phyloP scores from a whole-genome alignment of 306 rosid species.

The Lablab purpureus region DNA sequence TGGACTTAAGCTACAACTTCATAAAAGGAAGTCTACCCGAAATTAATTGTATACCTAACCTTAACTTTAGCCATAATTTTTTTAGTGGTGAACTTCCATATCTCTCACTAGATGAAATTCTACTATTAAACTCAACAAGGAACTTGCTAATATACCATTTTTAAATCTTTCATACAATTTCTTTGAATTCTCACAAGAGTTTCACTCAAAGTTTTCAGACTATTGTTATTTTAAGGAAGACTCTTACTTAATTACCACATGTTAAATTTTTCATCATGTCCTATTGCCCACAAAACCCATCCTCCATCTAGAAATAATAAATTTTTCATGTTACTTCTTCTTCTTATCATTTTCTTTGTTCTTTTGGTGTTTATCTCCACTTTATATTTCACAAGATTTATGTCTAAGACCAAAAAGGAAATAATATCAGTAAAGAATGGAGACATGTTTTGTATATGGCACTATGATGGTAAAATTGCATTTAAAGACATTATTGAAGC shows the following conservation, averaged over 20 bases:
- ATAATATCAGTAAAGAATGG: not conserved
- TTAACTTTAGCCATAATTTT: not conserved
- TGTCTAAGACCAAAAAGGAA: not conserved
- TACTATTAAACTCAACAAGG: not conserved
- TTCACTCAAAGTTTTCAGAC: not conserved
- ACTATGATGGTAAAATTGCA: conserved; percentile 1
- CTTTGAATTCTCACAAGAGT: not conserved
- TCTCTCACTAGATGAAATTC: not conserved
- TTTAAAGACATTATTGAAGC: not conserved
- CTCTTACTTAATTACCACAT: not conserved
- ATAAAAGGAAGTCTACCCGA: not conserved
- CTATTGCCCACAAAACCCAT: not conserved
- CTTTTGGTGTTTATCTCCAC: not conserved
- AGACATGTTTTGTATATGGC: not conserved
- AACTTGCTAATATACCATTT: not conserved
- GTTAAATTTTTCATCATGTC: not conserved
- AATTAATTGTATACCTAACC: not conserved
- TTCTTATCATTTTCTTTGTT: not conserved
- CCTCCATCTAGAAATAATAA: not conserved
- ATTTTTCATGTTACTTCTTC: not conserved
- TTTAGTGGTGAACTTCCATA: not conserved
- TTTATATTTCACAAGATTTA: not conserved
- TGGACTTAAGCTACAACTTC: not conserved
- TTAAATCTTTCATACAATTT: conserved; percentile 1
- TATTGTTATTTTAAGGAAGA: not conserved